phyloP scores from a whole-genome alignment of 116 monocot genomes.

The Trichopus zeylanicus region DNA sequence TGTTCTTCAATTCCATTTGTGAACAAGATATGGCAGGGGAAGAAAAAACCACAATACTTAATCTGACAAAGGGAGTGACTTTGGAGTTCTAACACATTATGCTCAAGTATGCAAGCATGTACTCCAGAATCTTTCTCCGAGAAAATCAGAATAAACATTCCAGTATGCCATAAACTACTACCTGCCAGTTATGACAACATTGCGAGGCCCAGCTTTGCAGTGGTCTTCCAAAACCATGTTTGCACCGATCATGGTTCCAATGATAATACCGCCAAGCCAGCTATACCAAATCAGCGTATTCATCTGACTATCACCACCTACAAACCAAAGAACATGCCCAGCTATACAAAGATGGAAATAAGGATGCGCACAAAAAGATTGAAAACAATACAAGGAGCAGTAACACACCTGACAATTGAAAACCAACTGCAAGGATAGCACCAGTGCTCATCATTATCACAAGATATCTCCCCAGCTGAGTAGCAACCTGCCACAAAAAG shows the following conservation, averaged over 20 bases:
- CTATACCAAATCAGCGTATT: constrained; percentile 96
- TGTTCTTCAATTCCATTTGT: too few species aligned
- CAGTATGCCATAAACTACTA: constrained; percentile 11
- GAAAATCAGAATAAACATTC: too few species aligned
- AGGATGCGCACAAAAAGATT: neutral
- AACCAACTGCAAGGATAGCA: constrained; percentile 82
- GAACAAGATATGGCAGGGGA: too few species aligned
- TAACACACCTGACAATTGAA: constrained; percentile 80
- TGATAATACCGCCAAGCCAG: constrained; percentile 94
- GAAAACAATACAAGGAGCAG: neutral
- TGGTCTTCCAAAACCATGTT: constrained; percentile 92
- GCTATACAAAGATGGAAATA: neutral
- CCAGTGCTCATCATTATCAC: constrained; percentile 95
- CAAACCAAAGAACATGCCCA: neutral
- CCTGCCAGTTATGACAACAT: constrained; percentile 98
- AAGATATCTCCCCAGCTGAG: constrained; percentile 80
- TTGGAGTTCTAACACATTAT: too few species aligned
- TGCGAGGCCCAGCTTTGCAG: constrained; percentile 89
- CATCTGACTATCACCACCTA: constrained; percentile 88
- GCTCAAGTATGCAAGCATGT: too few species aligned
- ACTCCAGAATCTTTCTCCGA: too few species aligned
- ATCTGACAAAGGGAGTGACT: too few species aligned
- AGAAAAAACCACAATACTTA: too few species aligned
- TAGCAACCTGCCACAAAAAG: constrained; percentile 33
- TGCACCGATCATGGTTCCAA: constrained; percentile 92